Conservation (phyloP, 176 grass and related monocot genomes). For the barley (Hordeum vulgare) region MorexV3_pseudomolecules_assembly NC_058521.1:83271164-83271663, state of each 20-base stretch:
- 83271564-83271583: constrained; percentile 80
- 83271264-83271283: constrained; percentile 80
- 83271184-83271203: constrained; percentile 92
- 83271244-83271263: constrained; percentile 78
- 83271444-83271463: constrained; percentile 77
- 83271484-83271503: constrained; percentile 82
- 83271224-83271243: constrained; percentile 77
- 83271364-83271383: constrained; percentile 85
- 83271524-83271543: constrained; percentile 90
- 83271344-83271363: constrained; percentile 92
- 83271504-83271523: constrained; percentile 98
- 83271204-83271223: constrained; percentile 97
- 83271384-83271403: constrained; percentile 82
- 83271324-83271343: constrained; percentile 79
- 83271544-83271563: constrained; percentile 97
- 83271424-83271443: constrained; percentile 92
- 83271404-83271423: constrained; percentile 96
- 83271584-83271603: constrained; percentile 61
- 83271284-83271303: constrained; percentile 53
- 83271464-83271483: constrained; percentile 83
- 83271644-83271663: constrained; percentile 83
- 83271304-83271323: constrained; percentile 85
- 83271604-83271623: constrained; percentile 68
- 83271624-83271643: constrained; percentile 83
- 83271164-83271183: constrained; percentile 97